These are phyloP conservation scores for Eucalyptus marginata DNA, from an alignment of 345 rosid species.

Conservation along the genomic window DNA sequence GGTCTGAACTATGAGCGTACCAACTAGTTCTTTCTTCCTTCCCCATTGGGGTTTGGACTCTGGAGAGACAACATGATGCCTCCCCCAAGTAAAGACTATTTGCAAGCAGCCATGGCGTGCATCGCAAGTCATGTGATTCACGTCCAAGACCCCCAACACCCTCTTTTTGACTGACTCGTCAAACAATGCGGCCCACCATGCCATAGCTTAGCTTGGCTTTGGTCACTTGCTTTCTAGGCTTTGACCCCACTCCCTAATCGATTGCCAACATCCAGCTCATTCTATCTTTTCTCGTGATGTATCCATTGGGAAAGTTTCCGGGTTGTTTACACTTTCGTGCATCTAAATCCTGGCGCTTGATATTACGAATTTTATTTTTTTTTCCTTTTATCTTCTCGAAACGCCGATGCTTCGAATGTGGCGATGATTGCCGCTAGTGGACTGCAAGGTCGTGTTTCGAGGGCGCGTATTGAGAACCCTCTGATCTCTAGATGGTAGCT, in stretches of 20 bases:
- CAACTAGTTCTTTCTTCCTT: not conserved
- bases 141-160: not conserved
- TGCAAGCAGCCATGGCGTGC: not conserved
- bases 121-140: not conserved
- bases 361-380: not conserved
- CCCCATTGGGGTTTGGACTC: not conserved
- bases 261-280: not conserved
- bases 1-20: not conserved
- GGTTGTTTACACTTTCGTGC: not conserved
- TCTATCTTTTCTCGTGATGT: not conserved
- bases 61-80: not conserved
- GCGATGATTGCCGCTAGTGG: not conserved
- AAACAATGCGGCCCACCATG: constrained; percentile 1
- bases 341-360: not conserved
- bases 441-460: not conserved
- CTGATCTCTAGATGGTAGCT: not conserved
- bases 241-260: not conserved
- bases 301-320: not conserved
- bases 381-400: not conserved
- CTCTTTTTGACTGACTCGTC: not conserved
- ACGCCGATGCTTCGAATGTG: not conserved
- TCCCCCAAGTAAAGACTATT: not conserved
- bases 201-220: not conserved
- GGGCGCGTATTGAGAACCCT: not conserved
- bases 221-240: not conserved